phyloP scores from a whole-genome alignment of 805 yeast species.

The Wickerhamomyces subpelliculosus region DNA sequence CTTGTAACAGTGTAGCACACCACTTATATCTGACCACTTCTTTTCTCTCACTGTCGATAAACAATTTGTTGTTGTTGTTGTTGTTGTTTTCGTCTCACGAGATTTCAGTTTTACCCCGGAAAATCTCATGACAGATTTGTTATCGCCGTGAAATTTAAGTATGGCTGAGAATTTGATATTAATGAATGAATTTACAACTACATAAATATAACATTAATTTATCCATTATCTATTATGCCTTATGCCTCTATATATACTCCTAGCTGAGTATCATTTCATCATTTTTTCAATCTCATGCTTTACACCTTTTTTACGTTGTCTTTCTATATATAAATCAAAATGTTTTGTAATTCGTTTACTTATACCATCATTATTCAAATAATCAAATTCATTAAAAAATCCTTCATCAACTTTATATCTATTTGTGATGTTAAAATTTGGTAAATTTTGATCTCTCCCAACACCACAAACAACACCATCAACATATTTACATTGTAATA shows the following conservation, averaged over 20 bases:
- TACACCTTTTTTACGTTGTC: constrained; percentile 85
- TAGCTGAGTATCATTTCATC: constrained; percentile 2
- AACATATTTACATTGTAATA: constrained; percentile 78
- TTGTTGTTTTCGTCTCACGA: too few species aligned
- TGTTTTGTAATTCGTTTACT: constrained; percentile 67
- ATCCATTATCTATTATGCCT: too few species aligned
- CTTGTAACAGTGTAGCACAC: too few species aligned
- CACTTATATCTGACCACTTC: too few species aligned
- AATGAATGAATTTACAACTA: too few species aligned
- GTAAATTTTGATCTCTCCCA: constrained; percentile 27
- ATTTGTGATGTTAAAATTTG: constrained; percentile 19
- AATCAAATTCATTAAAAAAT: constrained; percentile 50
- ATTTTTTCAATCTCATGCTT: constrained; percentile 48
- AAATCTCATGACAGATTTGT: too few species aligned
- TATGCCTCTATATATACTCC: neutral
- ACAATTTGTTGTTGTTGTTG: too few species aligned
- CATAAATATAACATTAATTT: too few species aligned
- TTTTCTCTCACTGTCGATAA: too few species aligned
- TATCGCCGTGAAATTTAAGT: too few species aligned
- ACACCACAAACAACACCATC: constrained; percentile 60
- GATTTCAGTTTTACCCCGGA: too few species aligned
- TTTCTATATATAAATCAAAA: constrained; percentile 67
- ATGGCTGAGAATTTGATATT: too few species aligned
- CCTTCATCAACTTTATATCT: constrained; percentile 17
- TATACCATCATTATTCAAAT: constrained; percentile 64